phyloP scores from a whole-genome alignment of 345 rosid genomes.

The Pistacia atlantica region DNA sequence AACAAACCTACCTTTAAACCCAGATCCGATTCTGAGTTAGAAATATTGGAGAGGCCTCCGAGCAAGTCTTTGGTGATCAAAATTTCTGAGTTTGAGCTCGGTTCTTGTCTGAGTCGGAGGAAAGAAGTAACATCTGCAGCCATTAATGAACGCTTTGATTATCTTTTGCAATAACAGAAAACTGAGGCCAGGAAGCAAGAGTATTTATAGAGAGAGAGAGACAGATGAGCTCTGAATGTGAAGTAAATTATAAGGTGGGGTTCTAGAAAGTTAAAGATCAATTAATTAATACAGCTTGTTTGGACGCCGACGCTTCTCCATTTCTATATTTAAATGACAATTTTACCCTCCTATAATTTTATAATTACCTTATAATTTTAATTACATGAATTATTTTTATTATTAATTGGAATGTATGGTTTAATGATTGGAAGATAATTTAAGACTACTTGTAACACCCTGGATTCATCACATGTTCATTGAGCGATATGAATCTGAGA shows the following conservation, averaged over 20 bases:
- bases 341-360: background rate
- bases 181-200: background rate
- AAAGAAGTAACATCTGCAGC: background rate
- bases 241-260: background rate
- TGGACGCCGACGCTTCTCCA: background rate
- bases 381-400: no score
- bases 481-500: no score
- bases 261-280: background rate
- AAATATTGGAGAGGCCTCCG: background rate
- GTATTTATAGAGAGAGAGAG: background rate
- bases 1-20: background rate
- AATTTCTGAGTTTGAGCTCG: background rate
- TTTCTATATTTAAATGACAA: background rate
- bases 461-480: no score
- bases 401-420: no score
- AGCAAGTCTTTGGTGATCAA: background rate
- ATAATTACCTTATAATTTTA: background rate
- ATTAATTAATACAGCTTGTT: background rate
- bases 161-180: background rate
- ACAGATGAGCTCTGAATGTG: background rate
- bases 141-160: background rate
- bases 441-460: no score
- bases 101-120: background rate
- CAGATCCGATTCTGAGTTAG: background rate
- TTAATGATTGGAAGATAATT: no score